Conservation (phyloP, 2,329 filamentous ascomycete genomes). For the Alternaria viburni region DNA sequence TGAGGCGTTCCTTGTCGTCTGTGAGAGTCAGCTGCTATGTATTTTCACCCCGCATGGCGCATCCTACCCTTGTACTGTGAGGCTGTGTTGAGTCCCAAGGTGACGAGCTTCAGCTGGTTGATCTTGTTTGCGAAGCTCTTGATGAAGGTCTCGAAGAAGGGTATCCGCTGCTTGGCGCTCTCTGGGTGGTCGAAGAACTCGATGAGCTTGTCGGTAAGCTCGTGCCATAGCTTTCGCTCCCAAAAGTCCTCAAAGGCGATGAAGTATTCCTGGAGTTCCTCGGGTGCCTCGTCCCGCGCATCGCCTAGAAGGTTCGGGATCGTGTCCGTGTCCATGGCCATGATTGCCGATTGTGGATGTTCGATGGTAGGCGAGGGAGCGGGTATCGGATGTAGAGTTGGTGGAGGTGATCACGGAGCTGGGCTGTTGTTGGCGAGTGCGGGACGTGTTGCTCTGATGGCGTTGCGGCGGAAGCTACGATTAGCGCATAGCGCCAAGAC, state of each 20-base stretch:
- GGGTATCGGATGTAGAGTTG: background rate
- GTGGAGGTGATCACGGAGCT: constrained; percentile 9
- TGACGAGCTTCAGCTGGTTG: constrained; percentile 97
- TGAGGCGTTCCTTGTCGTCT: constrained; percentile 87
- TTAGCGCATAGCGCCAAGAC: constrained; percentile 30
- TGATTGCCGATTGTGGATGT: constrained; percentile 17
- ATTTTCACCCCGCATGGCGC: constrained; percentile 49
- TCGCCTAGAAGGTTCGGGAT: constrained; percentile 92
- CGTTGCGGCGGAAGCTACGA: constrained; percentile 30
- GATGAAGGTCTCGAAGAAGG: constrained; percentile 93
- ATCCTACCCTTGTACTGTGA: constrained; percentile 76
- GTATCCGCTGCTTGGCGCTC: constrained; percentile 83
- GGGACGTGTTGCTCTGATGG: constrained; percentile 30
- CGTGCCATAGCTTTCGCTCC: constrained; percentile 99
- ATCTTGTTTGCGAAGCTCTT: constrained; percentile 97
- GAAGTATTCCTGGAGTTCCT: constrained; percentile 85
- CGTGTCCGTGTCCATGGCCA: constrained; percentile 79
- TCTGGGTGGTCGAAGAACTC: constrained; percentile 84
- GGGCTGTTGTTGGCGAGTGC: constrained; percentile 18
- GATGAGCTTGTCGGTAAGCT: constrained; percentile 88
- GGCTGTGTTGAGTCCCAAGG: constrained; percentile 84
- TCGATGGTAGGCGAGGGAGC: background rate
- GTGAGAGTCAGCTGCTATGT: constrained; percentile 29
- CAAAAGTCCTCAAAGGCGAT: constrained; percentile 94
- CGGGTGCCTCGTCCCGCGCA: constrained; percentile 85